phyloP scores from a whole-genome alignment of 495 filamentous ascomycete species.

The Penicillium ochrochloron region DNA sequence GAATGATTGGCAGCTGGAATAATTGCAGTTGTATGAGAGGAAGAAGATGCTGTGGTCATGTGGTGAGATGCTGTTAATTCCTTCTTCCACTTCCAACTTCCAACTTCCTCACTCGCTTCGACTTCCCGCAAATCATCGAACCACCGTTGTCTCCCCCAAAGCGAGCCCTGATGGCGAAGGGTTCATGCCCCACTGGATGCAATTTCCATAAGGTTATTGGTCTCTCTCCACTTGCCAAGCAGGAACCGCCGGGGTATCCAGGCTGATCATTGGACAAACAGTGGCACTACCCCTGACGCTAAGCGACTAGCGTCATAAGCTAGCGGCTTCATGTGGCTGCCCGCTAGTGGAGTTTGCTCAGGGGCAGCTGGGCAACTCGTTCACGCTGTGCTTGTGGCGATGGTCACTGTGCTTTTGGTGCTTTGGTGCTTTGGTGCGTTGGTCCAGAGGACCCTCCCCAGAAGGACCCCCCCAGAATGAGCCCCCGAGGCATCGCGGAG shows the following conservation, averaged over 20 bases:
- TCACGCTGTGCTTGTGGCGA: background rate
- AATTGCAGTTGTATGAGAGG: background rate
- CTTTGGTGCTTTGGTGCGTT: background rate
- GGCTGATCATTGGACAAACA: conserved; percentile 16
- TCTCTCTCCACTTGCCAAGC: conserved; percentile 27
- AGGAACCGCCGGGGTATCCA: conserved; percentile 31
- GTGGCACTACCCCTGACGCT: conserved; percentile 28
- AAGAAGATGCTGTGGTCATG: background rate
- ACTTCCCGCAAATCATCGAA: background rate
- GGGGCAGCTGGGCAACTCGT: conserved; percentile 14
- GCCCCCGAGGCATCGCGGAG: conserved; percentile 15
- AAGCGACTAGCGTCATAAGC: conserved; percentile 15
- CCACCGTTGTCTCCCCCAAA: background rate
- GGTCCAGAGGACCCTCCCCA: background rate
- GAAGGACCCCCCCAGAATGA: background rate
- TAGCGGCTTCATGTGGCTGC: conserved; percentile 20
- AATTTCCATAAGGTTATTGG: conserved; percentile 27
- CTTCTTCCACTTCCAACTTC: background rate
- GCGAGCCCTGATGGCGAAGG: conserved; percentile 4
- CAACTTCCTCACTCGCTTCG: background rate
- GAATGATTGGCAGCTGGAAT: background rate
- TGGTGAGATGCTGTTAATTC: background rate
- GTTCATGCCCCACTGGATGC: conserved; percentile 6
- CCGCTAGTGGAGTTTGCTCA: conserved; percentile 23
- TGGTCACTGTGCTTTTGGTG: background rate